Evolutionary conservation across 176 grass and related monocot genomes (phyloP).

Genomic region (Alloteropsis semialata): DNA sequence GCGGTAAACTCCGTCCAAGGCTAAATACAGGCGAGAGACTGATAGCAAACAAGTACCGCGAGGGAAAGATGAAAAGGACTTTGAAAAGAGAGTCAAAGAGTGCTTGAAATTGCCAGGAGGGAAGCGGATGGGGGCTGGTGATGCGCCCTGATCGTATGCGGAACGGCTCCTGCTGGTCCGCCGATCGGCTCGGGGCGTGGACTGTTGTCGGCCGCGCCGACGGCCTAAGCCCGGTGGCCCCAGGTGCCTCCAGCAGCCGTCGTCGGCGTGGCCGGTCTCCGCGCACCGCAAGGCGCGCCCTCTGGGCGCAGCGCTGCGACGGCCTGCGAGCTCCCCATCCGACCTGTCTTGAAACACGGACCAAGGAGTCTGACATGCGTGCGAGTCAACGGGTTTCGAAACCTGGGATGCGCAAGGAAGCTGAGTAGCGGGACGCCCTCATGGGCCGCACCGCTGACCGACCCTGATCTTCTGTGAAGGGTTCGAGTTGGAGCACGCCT

Average conservation of each 20-base stretch:
- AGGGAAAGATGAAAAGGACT: conserved; percentile 76
- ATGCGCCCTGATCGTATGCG: conserved; percentile 31
- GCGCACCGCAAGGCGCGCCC: no score
- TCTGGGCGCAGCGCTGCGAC: neutral
- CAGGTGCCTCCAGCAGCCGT: no score
- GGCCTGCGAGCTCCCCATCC: conserved; percentile 51
- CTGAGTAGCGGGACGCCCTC: neutral
- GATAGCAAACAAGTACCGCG: conserved; percentile 70
- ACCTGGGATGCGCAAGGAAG: conserved; percentile 12
- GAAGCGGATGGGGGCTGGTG: conserved; percentile 68
- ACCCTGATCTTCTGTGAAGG: conserved; percentile 71
- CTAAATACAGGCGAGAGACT: conserved; percentile 71
- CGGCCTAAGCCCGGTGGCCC: no score
- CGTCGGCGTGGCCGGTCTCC: no score
- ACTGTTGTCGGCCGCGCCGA: no score
- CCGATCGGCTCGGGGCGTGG: no score
- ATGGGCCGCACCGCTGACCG: no score
- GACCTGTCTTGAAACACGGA: conserved; percentile 66
- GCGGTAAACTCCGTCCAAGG: conserved; percentile 61
- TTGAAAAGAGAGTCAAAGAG: conserved; percentile 83
- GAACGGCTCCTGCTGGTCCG: conserved; percentile 12
- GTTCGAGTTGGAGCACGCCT: conserved; percentile 78
- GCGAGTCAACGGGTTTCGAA: conserved; percentile 52
- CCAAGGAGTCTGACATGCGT: conserved; percentile 69
- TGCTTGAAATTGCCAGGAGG: conserved; percentile 74